A percentile compares a stretch with the other conserved stretches of the same genome.
Evolutionary conservation across 163 green algal genomes (phyloP).

Genomic region (Smithsoniella earleae): DNA sequence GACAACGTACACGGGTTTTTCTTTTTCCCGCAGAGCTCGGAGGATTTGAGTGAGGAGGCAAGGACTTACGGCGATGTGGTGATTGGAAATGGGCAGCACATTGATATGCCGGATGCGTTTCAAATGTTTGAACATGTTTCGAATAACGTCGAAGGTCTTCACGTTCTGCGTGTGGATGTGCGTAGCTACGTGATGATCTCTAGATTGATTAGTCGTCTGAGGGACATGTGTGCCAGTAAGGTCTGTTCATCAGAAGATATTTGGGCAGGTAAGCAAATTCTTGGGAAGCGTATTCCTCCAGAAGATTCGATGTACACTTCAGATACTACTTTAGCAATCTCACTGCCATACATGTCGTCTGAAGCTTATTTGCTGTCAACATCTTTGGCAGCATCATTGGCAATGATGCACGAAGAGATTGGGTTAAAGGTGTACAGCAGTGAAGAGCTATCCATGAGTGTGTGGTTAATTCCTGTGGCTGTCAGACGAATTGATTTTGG

Average conservation of each 20-base stretch:
- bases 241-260: not conserved
- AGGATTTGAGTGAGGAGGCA: not conserved
- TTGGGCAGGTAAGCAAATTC: not conserved
- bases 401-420: conserved; percentile 3
- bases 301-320: not conserved
- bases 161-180: conserved; percentile 6
- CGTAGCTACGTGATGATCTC: not conserved
- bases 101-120: not conserved
- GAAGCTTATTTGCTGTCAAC: conserved; percentile 2
- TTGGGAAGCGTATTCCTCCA: not conserved
- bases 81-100: not conserved
- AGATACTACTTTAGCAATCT: not conserved
- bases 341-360: conserved; percentile 5
- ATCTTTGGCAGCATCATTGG: not conserved
- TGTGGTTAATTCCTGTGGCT: conserved; percentile 18
- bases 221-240: not conserved
- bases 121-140: conserved; percentile 12
- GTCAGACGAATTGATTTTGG: conserved; percentile 2
- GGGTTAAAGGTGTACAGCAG: not conserved
- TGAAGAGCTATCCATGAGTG: not conserved
- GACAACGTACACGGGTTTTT: not conserved
- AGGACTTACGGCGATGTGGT: not conserved
- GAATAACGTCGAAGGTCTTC: not conserved
- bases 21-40: not conserved
- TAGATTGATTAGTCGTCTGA: not conserved